Evolutionary conservation across 2,329 filamentous ascomycete genomes (phyloP), one percentile per base, ranked within the genome.

Genomic region (Xylariaceae sp.): DNA sequence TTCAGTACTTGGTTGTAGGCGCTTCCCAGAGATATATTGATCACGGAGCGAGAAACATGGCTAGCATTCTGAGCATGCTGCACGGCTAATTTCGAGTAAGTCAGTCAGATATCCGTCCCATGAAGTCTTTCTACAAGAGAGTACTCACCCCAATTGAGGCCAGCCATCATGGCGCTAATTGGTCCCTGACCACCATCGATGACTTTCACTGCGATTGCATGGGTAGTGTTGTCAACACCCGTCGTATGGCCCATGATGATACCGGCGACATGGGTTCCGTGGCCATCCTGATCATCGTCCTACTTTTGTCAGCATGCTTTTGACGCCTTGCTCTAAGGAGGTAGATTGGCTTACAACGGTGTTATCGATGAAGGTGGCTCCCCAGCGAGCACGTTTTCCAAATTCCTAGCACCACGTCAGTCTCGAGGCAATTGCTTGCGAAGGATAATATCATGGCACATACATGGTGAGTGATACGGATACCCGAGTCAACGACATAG

Each of bases 401-500:
- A 69, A 68, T 11, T 70, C 67, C 62, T 68, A 47, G 13, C 6
- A 7, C 44, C 15, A 30, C 23, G 15, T 66, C 15, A 67, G 61
- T 51, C 42, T 37, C 5, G 3, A 39, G 4, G 13, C 23, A 2
- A 15, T 11, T 11, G 7, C 15, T 42, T 4, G 35, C n/a, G 17
- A 8, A 13, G 45, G 4, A 30, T 2, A 45, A 9, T 39, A 49
- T 13, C 4, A 35, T 35, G 37, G 3, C 4, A 42, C 61, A 23
- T 62, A 66, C 66, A 51, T 66, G 57, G 47, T 71, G 69, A 3
- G 66, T 67, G n/a, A 64, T 44, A 9, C 64, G 61, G 39, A 71
- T 66, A 1, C 69, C 69, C 7, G 65, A 68, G 51, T 71, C 69
- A 15, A 71, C 45, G 11, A 70, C 65, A 37, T 71, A 71, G 15